Evolutionary conservation across 768 basidiomycete species (phyloP).

Genomic region (Termitomyces sp.): DNA sequence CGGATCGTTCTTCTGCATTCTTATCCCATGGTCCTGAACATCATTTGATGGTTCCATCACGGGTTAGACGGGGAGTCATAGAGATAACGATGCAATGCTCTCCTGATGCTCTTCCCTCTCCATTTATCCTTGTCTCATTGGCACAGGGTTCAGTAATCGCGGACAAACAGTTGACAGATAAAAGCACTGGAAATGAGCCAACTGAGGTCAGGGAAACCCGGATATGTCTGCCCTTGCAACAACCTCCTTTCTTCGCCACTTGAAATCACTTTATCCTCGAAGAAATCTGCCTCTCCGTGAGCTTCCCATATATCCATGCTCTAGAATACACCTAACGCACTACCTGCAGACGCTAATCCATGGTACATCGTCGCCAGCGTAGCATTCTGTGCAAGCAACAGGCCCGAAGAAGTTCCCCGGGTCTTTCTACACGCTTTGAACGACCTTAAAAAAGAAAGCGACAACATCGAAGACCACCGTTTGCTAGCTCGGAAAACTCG

Average conservation of each 20-base stretch:
- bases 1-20: not conserved
- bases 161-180: not conserved
- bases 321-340: not conserved
- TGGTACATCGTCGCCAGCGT: conserved; percentile 59
- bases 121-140: not conserved
- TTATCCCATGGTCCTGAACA: not conserved
- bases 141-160: not conserved
- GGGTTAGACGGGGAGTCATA: not conserved
- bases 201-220: not conserved
- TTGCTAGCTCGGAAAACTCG: conserved; percentile 49
- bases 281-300: conserved; percentile 12
- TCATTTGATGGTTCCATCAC: not conserved
- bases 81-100: no score
- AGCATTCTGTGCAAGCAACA: conserved; percentile 53
- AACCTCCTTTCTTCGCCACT: conserved; percentile 32
- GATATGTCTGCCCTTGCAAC: conserved; percentile 25
- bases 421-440: conserved; percentile 47
- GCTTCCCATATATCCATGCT: not conserved
- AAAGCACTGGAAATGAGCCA: not conserved
- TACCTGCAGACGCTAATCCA: conserved; percentile 28
- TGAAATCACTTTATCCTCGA: conserved; percentile 42
- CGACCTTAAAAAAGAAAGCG: conserved; percentile 30
- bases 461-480: conserved; percentile 28
- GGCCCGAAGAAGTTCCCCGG: conserved; percentile 49
- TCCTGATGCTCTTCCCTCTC: not conserved